phyloP scores from a whole-genome alignment of 2,329 filamentous ascomycete genomes.

The Fusarium coicis region DNA sequence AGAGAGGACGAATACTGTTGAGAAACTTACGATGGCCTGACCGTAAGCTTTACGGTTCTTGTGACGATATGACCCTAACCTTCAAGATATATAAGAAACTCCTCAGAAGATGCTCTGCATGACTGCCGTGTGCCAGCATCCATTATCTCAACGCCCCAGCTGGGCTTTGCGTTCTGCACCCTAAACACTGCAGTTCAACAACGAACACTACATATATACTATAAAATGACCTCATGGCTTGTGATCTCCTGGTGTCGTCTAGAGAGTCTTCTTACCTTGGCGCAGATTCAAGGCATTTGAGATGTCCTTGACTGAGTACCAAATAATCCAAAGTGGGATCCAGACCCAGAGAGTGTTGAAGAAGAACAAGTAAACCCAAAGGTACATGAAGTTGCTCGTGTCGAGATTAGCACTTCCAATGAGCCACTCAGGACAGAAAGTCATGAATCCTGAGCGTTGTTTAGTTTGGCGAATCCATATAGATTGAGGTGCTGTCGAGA shows the following conservation, averaged over 20 bases:
- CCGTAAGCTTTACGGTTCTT: not conserved
- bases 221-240: not conserved
- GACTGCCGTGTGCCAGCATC: not conserved
- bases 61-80: not conserved
- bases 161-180: not conserved
- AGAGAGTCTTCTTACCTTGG: slow-evolving; percentile 47
- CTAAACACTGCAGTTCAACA: too few species aligned
- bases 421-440: slow-evolving; percentile 77
- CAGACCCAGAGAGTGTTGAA: slow-evolving; percentile 77
- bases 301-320: slow-evolving; percentile 65
- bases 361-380: slow-evolving; percentile 75
- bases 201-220: not conserved
- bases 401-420: slow-evolving; percentile 71
- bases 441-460: slow-evolving; percentile 69
- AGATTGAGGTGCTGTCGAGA: not conserved
- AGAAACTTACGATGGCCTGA: not conserved
- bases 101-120: not conserved
- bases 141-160: not conserved
- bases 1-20: not conserved
- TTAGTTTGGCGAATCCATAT: not conserved
- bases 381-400: slow-evolving; percentile 74
- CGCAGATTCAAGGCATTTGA: slow-evolving; percentile 59
- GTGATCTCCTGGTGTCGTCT: not conserved
- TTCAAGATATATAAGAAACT: not conserved
- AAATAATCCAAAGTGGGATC: slow-evolving; percentile 69